phyloP scores from a whole-genome alignment of 139 green algal genomes.

The Closterium sp. region DNA sequence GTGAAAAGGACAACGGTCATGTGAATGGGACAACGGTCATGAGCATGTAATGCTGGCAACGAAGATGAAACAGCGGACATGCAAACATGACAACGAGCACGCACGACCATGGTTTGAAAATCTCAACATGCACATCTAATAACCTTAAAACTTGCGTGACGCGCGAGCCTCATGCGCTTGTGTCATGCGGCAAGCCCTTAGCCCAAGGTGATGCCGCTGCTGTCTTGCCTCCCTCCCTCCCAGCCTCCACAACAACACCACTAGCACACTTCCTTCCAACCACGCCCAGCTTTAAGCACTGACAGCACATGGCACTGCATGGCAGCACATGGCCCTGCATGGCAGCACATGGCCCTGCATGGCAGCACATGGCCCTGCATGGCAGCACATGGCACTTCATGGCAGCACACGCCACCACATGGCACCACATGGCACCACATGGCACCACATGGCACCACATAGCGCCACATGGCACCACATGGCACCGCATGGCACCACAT shows the following conservation, averaged over 20 bases:
- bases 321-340: not conserved
- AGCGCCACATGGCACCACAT: constrained; percentile 8
- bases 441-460: constrained; percentile 12
- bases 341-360: not conserved
- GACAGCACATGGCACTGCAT: not conserved
- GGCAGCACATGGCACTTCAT: not conserved
- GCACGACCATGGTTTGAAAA: not conserved
- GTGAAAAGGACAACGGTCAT: too few relatives aligned
- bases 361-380: not conserved
- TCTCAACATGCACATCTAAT: not conserved
- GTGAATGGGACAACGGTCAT: too few relatives aligned
- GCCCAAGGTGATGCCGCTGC: not conserved
- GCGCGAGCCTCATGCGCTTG: not conserved
- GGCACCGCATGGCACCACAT: constrained; percentile 1
- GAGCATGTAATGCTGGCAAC: too few relatives aligned
- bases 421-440: not conserved
- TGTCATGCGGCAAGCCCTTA: not conserved
- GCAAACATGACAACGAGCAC: too few relatives aligned
- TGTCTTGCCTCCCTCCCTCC: not conserved
- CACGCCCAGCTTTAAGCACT: not conserved
- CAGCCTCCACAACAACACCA: not conserved
- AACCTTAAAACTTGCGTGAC: not conserved
- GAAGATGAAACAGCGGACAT: not conserved
- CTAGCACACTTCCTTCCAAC: not conserved
- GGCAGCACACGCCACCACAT: constrained; percentile 4